These are phyloP conservation scores for Podaxis carcinomalis DNA, from an alignment of 768 basidiomycete genomes.

Conservation along the genomic window DNA sequence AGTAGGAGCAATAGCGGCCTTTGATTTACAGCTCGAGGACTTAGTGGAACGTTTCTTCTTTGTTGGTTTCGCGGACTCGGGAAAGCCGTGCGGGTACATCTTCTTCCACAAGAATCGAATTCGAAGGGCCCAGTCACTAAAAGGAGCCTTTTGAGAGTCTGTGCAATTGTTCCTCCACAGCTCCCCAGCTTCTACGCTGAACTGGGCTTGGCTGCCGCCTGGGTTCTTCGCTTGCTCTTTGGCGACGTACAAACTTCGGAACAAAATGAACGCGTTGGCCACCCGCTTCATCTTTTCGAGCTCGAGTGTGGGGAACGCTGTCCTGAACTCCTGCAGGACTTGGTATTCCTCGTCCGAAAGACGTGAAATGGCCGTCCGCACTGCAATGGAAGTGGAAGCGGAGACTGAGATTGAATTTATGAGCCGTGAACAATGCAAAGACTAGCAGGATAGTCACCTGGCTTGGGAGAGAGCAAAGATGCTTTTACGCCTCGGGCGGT, in stretches of 20 bases:
- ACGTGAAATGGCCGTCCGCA: neutral
- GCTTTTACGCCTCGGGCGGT: neutral
- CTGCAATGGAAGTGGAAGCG: neutral
- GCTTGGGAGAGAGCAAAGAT: neutral
- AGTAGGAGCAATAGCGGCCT: neutral
- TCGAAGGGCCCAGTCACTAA: neutral
- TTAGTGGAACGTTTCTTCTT: neutral
- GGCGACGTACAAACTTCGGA: slow-evolving; percentile 26
- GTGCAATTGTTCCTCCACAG: slow-evolving; percentile 23
- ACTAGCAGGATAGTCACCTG: neutral
- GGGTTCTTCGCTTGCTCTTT: slow-evolving; percentile 13
- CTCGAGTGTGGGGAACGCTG: neutral
- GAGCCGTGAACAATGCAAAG: neutral
- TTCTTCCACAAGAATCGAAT: neutral
- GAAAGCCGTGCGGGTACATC: neutral
- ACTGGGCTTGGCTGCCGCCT: slow-evolving; percentile 26
- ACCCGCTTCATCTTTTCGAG: neutral
- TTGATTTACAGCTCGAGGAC: neutral
- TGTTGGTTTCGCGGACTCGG: neutral
- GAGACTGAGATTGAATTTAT: neutral
- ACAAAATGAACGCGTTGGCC: slow-evolving; percentile 27
- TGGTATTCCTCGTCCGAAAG: neutral
- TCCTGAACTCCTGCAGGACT: neutral
- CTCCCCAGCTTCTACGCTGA: slow-evolving; percentile 28
- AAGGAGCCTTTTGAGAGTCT: slow-evolving; percentile 15